Evolutionary conservation across 2,329 filamentous ascomycete genomes (phyloP).

Genomic region (Cercospora zeae-maydis): DNA sequence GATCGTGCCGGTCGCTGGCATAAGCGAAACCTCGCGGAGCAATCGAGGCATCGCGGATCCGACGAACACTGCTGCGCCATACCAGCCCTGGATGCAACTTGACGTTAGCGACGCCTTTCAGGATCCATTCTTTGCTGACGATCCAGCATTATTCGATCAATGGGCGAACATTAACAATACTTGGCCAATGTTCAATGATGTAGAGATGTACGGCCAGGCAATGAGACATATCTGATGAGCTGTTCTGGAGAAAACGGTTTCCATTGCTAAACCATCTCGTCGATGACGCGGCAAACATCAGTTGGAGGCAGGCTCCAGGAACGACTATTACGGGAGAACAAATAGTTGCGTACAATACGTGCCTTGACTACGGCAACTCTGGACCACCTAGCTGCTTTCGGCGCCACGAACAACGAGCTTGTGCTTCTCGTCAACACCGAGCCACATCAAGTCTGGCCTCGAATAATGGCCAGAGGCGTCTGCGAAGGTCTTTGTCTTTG

Average conservation of each 20-base stretch:
- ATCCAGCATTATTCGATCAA: conserved; percentile 16
- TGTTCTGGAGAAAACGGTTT: not conserved
- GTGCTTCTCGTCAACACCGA: conserved; percentile 40
- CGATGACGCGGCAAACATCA: no score
- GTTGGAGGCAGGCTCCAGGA: no score
- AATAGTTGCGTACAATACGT: no score
- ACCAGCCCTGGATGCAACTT: conserved; percentile 24
- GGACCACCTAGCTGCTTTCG: not conserved
- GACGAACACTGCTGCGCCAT: not conserved
- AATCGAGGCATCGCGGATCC: not conserved
- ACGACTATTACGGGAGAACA: no score
- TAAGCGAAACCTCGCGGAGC: not conserved
- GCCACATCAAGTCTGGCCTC: conserved; percentile 52
- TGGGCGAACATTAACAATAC: conserved; percentile 14
- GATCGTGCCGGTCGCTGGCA: not conserved
- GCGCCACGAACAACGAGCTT: conserved; percentile 20
- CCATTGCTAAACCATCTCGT: no score
- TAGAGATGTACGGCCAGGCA: not conserved
- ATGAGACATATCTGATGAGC: not conserved
- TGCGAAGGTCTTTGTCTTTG: conserved; percentile 42
- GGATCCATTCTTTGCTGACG: conserved; percentile 20
- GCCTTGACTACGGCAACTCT: not conserved
- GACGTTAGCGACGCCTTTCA: conserved; percentile 22
- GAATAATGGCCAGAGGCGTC: conserved; percentile 52
- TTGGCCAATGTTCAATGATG: not conserved